Conservation (phyloP, 108 stramenopile species). For the Cyclotella cryptica region DNA sequence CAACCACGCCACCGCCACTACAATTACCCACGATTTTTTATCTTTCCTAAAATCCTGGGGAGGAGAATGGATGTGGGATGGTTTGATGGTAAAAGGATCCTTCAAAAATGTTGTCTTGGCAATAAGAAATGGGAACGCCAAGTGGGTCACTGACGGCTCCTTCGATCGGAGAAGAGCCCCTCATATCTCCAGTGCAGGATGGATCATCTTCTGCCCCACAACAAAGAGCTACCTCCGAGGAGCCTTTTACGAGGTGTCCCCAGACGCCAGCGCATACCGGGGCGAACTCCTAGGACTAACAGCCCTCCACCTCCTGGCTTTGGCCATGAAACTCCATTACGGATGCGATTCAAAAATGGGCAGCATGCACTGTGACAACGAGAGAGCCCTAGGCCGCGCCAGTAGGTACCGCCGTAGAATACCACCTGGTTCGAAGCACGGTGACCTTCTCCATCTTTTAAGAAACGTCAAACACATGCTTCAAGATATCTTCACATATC, state of each 20-base stretch:
- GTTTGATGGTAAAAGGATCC: background rate
- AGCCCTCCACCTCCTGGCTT: background rate
- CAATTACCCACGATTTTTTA: background rate
- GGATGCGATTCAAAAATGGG: background rate
- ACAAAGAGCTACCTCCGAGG: background rate
- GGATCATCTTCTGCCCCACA: background rate
- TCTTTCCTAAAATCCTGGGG: slow-evolving; percentile 1
- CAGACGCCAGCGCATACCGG: background rate
- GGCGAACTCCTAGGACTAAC: background rate
- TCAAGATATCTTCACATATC: background rate
- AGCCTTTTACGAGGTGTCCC: background rate
- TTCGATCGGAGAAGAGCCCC: background rate
- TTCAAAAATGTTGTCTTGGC: background rate
- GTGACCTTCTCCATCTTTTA: background rate
- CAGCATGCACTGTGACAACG: background rate
- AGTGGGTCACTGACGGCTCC: background rate
- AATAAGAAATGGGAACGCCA: background rate
- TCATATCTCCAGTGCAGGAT: background rate
- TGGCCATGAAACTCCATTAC: background rate
- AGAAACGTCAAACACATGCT: background rate
- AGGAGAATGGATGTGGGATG: slow-evolving; percentile 1
- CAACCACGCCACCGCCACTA: background rate
- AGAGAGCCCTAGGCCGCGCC: background rate
- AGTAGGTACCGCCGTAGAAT: background rate
- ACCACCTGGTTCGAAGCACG: background rate